Percentiles rank a stretch among this genome's conserved stretches.
Conservation (phyloP, 345 rosid genomes). For the Bruguiera parviflora region DNA sequence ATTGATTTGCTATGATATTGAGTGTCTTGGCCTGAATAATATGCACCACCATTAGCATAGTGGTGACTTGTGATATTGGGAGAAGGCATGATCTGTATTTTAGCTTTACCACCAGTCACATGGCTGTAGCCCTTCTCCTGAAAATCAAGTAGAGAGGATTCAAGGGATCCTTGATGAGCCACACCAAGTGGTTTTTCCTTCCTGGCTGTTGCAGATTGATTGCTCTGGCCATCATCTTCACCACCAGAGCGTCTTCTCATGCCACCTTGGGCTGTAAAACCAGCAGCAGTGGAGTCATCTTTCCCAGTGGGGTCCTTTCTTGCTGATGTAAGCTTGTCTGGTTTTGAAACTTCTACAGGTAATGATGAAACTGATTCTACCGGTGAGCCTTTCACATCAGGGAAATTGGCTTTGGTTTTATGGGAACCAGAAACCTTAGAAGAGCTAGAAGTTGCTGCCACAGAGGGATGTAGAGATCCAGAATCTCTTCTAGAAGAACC, state of each 20-base stretch:
- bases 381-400: slow-evolving; percentile 5
- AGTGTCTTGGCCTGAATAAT: slow-evolving; percentile 37
- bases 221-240: neutral
- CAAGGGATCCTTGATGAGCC: neutral
- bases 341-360: neutral
- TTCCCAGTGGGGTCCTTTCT: neutral
- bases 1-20: slow-evolving; percentile 28
- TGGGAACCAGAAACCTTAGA: neutral
- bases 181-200: slow-evolving; percentile 1
- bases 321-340: neutral
- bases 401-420: neutral
- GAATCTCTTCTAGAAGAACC: slow-evolving; percentile 4
- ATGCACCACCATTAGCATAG: slow-evolving; percentile 37
- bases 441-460: slow-evolving; percentile 4
- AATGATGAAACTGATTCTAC: slow-evolving; percentile 9
- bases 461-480: neutral
- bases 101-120: slow-evolving; percentile 35
- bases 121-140: neutral
- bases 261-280: neutral
- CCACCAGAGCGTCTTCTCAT: neutral
- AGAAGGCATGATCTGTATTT: slow-evolving; percentile 41
- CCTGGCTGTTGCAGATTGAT: neutral
- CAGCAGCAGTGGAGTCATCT: neutral
- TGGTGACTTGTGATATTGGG: slow-evolving; percentile 35
- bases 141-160: neutral